These are phyloP conservation scores for Rugosomyces carneus DNA, from an alignment of 1,284 basidiomycete genomes.

Conservation along the genomic window DNA sequence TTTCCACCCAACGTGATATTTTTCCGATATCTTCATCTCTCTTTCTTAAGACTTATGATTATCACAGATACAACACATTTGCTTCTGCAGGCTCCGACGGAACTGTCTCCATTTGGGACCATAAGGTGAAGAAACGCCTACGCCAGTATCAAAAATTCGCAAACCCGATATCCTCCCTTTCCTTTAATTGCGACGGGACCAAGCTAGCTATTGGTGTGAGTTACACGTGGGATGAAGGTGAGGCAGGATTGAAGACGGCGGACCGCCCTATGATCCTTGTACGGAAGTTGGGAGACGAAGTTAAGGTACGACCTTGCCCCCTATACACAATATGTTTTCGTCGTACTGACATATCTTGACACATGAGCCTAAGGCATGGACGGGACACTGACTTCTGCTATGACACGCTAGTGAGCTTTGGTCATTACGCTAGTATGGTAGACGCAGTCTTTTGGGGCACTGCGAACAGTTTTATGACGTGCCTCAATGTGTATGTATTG, in stretches of 20 bases:
- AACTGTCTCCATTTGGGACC: conserved; percentile 93
- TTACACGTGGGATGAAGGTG: conserved; percentile 86
- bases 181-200: conserved; percentile 81
- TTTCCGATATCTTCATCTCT: conserved; percentile 18
- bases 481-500: too few species aligned
- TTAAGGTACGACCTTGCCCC: conserved; percentile 35
- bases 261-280: conserved; percentile 41
- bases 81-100: conserved; percentile 91
- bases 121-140: conserved; percentile 92
- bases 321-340: not conserved
- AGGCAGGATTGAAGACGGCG: conserved; percentile 52
- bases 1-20: conserved; percentile 76
- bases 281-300: conserved; percentile 51
- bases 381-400: too few species aligned
- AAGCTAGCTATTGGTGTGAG: conserved; percentile 78
- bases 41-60: not conserved
- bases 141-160: conserved; percentile 82
- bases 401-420: not conserved
- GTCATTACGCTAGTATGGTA: too few species aligned
- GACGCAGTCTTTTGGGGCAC: too few species aligned
- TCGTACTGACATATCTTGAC: not conserved
- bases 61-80: conserved; percentile 82
- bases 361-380: not conserved
- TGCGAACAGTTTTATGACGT: too few species aligned
- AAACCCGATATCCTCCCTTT: conserved; percentile 64